Percentiles rank a stretch among this genome's conserved stretches.
phyloP scores from a whole-genome alignment of 1,284 basidiomycete species.

The Sporisorium graminicola region DNA sequence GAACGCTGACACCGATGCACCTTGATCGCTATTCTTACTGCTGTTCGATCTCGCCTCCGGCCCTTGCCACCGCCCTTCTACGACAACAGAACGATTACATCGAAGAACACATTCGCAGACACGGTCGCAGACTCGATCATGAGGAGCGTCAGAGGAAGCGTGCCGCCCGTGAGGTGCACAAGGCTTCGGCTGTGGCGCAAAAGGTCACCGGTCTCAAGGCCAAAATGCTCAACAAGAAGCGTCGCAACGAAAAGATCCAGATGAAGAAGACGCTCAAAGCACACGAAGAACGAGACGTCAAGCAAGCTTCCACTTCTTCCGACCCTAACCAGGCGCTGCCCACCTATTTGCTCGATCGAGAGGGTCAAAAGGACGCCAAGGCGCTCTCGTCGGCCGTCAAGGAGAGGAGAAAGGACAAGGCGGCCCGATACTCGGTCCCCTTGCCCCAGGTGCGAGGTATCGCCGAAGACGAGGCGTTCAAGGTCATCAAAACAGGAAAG shows the following conservation, averaged over 20 bases:
- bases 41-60: not conserved
- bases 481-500: constrained; percentile 98
- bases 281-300: constrained; percentile 98
- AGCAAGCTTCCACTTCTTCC: constrained; percentile 65
- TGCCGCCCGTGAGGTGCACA: constrained; percentile 90
- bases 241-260: constrained; percentile 96
- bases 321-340: constrained; percentile 66
- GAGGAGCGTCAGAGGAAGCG: constrained; percentile 79
- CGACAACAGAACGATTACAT: constrained; percentile 71
- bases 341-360: constrained; percentile 94
- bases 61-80: constrained; percentile 3
- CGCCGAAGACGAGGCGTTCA: constrained; percentile 99
- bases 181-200: constrained; percentile 86
- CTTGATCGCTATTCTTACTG: not conserved
- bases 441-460: constrained; percentile 97
- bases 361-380: constrained; percentile 97
- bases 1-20: not conserved
- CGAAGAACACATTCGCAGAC: constrained; percentile 70
- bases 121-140: constrained; percentile 68
- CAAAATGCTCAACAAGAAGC: constrained; percentile 94
- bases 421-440: constrained; percentile 96
- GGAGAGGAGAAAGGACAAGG: constrained; percentile 98
- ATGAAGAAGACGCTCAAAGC: constrained; percentile 99
- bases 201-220: constrained; percentile 97
- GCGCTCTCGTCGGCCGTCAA: constrained; percentile 97